These are phyloP conservation scores for Termitomyces sp. DNA, from an alignment of 768 basidiomycete genomes.

Conservation along the genomic window DNA sequence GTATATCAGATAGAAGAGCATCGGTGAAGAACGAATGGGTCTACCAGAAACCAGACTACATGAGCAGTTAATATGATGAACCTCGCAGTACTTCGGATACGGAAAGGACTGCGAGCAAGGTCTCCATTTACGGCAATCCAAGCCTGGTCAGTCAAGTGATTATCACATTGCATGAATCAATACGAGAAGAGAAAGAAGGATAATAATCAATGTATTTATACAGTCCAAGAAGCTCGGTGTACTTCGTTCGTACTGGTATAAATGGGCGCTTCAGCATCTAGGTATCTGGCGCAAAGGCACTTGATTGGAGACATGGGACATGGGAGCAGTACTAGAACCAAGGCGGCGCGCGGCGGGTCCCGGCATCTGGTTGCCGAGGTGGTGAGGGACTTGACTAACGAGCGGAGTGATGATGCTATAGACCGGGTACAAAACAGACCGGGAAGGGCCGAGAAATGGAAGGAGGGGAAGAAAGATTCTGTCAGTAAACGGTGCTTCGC, in stretches of 20 bases:
- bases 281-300: not conserved
- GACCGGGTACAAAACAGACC: slow-evolving; percentile 2
- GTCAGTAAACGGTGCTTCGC: slow-evolving; percentile 7
- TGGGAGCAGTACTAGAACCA: not conserved
- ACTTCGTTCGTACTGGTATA: not conserved
- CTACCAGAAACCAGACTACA: not conserved
- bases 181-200: not conserved
- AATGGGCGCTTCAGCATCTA: not conserved
- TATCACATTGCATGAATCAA: not conserved
- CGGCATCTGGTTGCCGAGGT: not conserved
- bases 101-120: no score
- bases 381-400: not conserved
- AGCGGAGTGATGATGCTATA: slow-evolving; percentile 28
- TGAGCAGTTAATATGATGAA: not conserved
- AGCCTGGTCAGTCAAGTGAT: not conserved
- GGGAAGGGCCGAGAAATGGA: slow-evolving; percentile 9
- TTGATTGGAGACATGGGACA: not conserved
- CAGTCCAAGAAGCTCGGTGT: not conserved
- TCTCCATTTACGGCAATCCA: not conserved
- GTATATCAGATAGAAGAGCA: not conserved
- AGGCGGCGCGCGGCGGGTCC: not conserved
- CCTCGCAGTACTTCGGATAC: not conserved
- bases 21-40: not conserved
- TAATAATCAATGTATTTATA: not conserved
- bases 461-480: slow-evolving; percentile 11